A percentile compares a stretch with the other conserved stretches of the same genome.
Evolutionary conservation across 768 basidiomycete genomes (phyloP).

Genomic region (Pulveroboletus sp.): DNA sequence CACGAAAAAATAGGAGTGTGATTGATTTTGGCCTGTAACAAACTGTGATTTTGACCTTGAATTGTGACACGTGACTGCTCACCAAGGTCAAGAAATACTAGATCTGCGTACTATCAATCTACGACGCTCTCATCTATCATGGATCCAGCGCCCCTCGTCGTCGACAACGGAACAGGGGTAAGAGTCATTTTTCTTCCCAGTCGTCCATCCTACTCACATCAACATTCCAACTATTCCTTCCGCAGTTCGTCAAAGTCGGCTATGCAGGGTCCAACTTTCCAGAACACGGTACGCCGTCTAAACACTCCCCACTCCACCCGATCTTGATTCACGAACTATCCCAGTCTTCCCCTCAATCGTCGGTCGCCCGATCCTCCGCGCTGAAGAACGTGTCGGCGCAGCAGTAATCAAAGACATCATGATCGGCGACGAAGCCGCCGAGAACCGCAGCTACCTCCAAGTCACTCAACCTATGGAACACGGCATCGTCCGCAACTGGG

Average conservation of each 20-base stretch:
- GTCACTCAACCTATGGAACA: constrained; percentile 99
- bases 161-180: constrained; percentile 89
- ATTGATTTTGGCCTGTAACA: too few relatives aligned
- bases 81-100: too few relatives aligned
- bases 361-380: constrained; percentile 94
- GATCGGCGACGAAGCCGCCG: constrained; percentile 95
- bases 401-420: constrained; percentile 94
- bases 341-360: constrained; percentile 95
- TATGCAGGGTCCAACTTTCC: constrained; percentile 95
- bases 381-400: constrained; percentile 89
- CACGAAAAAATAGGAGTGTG: too few relatives aligned
- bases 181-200: constrained; percentile 26
- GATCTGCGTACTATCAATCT: not conserved
- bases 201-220: constrained; percentile 2
- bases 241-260: constrained; percentile 86
- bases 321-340: not conserved
- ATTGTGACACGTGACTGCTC: too few relatives aligned
- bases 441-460: constrained; percentile 93
- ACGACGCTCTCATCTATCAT: constrained; percentile 14
- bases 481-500: constrained; percentile 98
- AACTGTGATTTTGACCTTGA: too few relatives aligned
- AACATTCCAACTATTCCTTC: not conserved
- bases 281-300: constrained; percentile 65
- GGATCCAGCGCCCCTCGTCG: constrained; percentile 58
- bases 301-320: not conserved